Percentiles rank a stretch among this genome's conserved stretches.
These are phyloP conservation scores for Oxytropis ochrocephala DNA, from an alignment of 306 rosid genomes.

Conservation along the genomic window DNA sequence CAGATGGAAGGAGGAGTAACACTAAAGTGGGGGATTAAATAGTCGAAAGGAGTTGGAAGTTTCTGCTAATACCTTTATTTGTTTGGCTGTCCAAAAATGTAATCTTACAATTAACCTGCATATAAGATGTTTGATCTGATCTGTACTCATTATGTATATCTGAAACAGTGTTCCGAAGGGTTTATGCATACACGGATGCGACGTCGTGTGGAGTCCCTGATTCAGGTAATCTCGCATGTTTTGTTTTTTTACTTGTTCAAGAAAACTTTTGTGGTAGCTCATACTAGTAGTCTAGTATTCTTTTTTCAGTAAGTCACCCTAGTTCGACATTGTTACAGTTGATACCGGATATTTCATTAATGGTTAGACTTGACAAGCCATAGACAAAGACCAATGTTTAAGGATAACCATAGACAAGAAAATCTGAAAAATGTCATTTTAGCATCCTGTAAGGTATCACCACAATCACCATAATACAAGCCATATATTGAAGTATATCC, in stretches of 20 bases:
- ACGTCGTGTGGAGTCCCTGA: conserved; percentile 94
- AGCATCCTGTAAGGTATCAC: no score
- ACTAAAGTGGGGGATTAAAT: not conserved
- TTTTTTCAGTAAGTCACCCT: not conserved
- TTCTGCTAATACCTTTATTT: not conserved
- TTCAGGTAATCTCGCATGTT: conserved; percentile 50
- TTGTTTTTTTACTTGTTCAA: conserved; percentile 18
- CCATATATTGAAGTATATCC: not conserved
- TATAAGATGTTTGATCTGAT: conserved; percentile 5
- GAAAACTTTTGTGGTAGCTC: conserved; percentile 6
- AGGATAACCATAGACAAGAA: not conserved
- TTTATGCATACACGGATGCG: conserved; percentile 99
- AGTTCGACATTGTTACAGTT: not conserved
- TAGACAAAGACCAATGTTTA: not conserved
- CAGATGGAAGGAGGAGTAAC: not conserved
- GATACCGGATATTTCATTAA: not conserved
- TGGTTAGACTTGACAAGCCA: not conserved
- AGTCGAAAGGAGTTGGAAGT: not conserved
- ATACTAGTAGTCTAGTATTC: not conserved
- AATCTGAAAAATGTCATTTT: no score
- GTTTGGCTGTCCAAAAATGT: not conserved
- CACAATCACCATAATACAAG: no score
- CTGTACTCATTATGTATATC: conserved; percentile 3
- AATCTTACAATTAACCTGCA: not conserved
- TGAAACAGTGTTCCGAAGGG: conserved; percentile 85